Evolutionary conservation across 495 filamentous ascomycete genomes (phyloP), one percentile per base, ranked within the genome.

Genomic region (Astrocystis sublimbata): DNA sequence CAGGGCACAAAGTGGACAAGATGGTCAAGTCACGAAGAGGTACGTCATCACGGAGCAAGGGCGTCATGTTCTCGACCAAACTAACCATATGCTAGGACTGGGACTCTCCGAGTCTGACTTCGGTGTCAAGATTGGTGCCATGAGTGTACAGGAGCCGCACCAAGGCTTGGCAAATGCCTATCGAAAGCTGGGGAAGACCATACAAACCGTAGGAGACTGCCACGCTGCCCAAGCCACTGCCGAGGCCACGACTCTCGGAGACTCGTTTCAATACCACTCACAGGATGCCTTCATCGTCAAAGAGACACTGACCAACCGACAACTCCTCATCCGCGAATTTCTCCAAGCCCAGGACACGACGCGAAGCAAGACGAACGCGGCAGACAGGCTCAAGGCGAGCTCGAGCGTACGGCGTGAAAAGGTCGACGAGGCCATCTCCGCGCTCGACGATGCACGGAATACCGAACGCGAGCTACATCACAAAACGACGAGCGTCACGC

Each of bases 271-370:
- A 63, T 98, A 99, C 71, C 93, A 99, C 76, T 97, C 92, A 26
- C 88, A 88, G 13, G 94, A 99, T 71, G 92, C 96, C 24, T 94
- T 98, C 72, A 96, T 98, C 70, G 96, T 99, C 65, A 99, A 99
- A 76, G 96, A 99, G 71, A 97, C 93, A 23, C 84, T 99, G 65
- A 99, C 96, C 19, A 99, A 99, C 77, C 89, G 96, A 3, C 96
- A 99, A 74, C 96, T 99, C 69, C 83, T 99, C n/a, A 89, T 97
- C 33, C 92, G 96, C 49, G 96, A 99, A 64, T 84, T 97, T 45
- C 72, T 96, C 26, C 88, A 94, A 73, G 93, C 94, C 3, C 90
- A 96, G 70, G 89, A 93, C 70, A 77, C 77, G 42, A 89, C 92
- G 7, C 85, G 88, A 41, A 90, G 83, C 73, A 92, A 91, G 70